Base-by-base conservation (phyloP, 192 early-diverging fungal genomes). In the Umbelopsis ramanniana region DNA sequence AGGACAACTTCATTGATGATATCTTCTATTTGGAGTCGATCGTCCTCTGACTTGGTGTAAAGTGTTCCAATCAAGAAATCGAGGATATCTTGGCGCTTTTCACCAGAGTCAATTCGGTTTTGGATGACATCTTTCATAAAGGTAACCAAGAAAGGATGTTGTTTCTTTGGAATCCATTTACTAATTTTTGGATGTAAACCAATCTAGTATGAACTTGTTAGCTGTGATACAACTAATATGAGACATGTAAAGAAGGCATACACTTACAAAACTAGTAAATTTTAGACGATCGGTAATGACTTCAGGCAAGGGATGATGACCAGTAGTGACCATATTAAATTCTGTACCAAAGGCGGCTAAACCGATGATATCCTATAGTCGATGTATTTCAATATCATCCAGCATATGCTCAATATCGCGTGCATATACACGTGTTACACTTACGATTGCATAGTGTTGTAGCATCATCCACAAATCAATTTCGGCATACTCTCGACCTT, bases 321-420 rank as follows among this genome's bases (percentile, higher is more conserved):
- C 81, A 6, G 74, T 80, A 63, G 84, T 76, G 19, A 87, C 46
- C 77, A 87, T 83, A 23, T 79, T 66, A 52, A 87, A 87, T 6
- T 82, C 68, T 29, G 73, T 52, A 2, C 86, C 86, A 71, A 87
- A 87, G 9, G 84, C 84, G 0, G 81, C 79, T 23, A 80, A 77
- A 4, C 86, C 84, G 24, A 85, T 83, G 19, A 63, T 37, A 37
- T 63, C 57, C 57, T 63, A n/a, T 37, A n/a, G 5, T 3, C 3
- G n/a, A 6, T 37, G 17, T 3, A 46, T 40, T 33, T 43, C 52
- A 21, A 74, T 57, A 24, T 74, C 69, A 74, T 84, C 84, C 12
- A 85, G 52, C 17, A n/a, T 50, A 50, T 6, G 6, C 2, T 50
- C 48, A 19, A 50, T 50, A 21, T 17, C n/a, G 11, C 15, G n/a